Evolutionary conservation across 768 basidiomycete genomes (phyloP).

Genomic region (Amanita jacksonii): DNA sequence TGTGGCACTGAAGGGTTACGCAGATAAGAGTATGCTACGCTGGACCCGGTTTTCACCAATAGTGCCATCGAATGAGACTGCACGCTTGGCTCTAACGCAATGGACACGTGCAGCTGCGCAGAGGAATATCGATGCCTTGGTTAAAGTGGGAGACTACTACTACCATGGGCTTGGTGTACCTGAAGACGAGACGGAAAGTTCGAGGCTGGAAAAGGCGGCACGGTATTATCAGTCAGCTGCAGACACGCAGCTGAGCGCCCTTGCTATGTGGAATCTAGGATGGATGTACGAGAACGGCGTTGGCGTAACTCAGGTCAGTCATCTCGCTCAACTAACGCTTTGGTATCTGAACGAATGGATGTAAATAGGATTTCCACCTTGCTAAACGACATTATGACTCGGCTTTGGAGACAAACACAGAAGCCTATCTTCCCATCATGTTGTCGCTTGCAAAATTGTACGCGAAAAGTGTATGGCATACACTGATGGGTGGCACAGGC

Average conservation of each 20-base stretch:
- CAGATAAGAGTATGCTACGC: slow-evolving; percentile 65
- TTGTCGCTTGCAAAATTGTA: slow-evolving; percentile 80
- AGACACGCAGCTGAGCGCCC: slow-evolving; percentile 83
- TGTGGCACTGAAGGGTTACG: neutral
- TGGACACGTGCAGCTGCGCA: slow-evolving; percentile 95
- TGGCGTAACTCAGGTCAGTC: slow-evolving; percentile 72
- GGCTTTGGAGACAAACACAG: slow-evolving; percentile 77
- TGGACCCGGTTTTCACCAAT: slow-evolving; percentile 59
- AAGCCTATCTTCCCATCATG: slow-evolving; percentile 83
- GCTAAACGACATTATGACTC: slow-evolving; percentile 94
- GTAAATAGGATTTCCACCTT: slow-evolving; percentile 81
- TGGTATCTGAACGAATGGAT: neutral
- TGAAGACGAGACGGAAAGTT: slow-evolving; percentile 46
- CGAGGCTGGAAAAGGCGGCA: slow-evolving; percentile 82
- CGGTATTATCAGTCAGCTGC: slow-evolving; percentile 92
- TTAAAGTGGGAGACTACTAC: slow-evolving; percentile 98
- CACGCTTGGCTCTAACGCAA: slow-evolving; percentile 76
- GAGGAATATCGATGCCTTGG: slow-evolving; percentile 90
- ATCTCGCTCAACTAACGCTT: neutral
- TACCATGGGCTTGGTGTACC: slow-evolving; percentile 81
- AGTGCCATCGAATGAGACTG: slow-evolving; percentile 75
- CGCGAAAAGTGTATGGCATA: slow-evolving; percentile 76
- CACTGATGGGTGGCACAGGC: slow-evolving; percentile 58
- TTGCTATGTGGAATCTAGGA: slow-evolving; percentile 97
- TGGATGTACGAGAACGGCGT: slow-evolving; percentile 99